These are phyloP conservation scores for Aspergillus indologenus DNA, from an alignment of 495 filamentous ascomycete species.

Conservation along the genomic window DNA sequence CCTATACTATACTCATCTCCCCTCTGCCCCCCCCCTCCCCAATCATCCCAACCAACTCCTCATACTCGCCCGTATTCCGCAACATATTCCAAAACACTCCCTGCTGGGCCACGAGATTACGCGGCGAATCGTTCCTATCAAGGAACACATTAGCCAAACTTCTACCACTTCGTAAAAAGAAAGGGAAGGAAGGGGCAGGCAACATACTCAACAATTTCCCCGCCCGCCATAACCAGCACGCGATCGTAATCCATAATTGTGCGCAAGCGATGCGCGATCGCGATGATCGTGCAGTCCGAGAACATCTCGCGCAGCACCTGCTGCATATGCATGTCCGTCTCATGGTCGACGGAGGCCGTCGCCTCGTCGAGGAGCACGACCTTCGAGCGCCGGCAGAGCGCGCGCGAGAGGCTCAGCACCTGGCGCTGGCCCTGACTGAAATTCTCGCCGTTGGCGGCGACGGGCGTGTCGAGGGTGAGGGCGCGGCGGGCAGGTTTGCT, in stretches of 20 bases:
- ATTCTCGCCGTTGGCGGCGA: constrained; percentile 57
- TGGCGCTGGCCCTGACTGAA: constrained; percentile 62
- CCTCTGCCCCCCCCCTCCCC: no score
- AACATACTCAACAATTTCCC: constrained; percentile 30
- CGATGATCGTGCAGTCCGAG: constrained; percentile 36
- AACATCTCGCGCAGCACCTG: constrained; percentile 38
- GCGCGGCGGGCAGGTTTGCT: constrained; percentile 5
- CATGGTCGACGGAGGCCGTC: constrained; percentile 55
- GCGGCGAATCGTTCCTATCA: constrained; percentile 41
- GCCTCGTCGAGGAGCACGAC: constrained; percentile 60
- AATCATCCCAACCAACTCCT: constrained; percentile 34
- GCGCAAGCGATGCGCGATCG: constrained; percentile 40
- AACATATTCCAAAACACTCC: constrained; percentile 52
- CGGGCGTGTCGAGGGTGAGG: constrained; percentile 34
- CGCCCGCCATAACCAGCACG: constrained; percentile 35
- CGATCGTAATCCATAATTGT: constrained; percentile 41
- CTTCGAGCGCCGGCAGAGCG: constrained; percentile 55
- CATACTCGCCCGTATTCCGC: constrained; percentile 48
- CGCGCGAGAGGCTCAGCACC: constrained; percentile 56
- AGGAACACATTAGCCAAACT: not conserved
- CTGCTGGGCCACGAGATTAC: constrained; percentile 36
- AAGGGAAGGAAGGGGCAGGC: not conserved
- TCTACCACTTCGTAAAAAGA: not conserved
- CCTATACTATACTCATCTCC: not conserved
- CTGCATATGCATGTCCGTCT: constrained; percentile 53